phyloP scores from a whole-genome alignment of 2,329 filamentous ascomycete genomes.

The Ceratocystis harringtonii region DNA sequence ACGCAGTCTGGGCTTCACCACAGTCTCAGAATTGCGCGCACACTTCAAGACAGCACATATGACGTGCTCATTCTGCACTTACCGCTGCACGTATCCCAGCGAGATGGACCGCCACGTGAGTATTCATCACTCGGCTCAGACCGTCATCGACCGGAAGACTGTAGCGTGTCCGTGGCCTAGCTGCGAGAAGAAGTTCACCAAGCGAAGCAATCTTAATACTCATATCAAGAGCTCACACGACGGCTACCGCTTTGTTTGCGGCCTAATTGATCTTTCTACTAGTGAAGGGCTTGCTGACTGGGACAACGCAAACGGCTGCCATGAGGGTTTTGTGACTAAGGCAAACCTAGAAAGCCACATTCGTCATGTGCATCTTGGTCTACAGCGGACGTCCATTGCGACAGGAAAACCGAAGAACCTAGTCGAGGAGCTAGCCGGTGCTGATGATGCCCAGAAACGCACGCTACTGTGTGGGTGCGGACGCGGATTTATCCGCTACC shows the following conservation, averaged over 20 bases:
- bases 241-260: conserved; percentile 65
- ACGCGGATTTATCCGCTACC: conserved; percentile 34
- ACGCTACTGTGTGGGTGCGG: conserved; percentile 34
- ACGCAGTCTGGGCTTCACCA: conserved; percentile 48
- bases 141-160: conserved; percentile 47
- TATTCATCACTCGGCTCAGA: conserved; percentile 51
- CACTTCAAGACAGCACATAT: conserved; percentile 63
- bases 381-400: conserved; percentile 28
- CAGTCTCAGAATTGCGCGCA: conserved; percentile 51
- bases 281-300: conserved; percentile 42
- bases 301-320: conserved; percentile 54
- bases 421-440: conserved; percentile 32
- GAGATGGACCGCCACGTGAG: conserved; percentile 66
- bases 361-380: conserved; percentile 63
- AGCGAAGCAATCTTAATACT: conserved; percentile 64
- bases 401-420: conserved; percentile 21
- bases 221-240: conserved; percentile 68
- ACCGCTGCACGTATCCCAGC: conserved; percentile 48
- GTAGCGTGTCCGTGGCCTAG: conserved; percentile 50
- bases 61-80: conserved; percentile 60
- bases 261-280: conserved; percentile 43
- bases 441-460: conserved; percentile 28
- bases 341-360: conserved; percentile 70
- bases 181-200: conserved; percentile 66
- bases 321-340: conserved; percentile 61